Evolutionary conservation across 2,329 filamentous ascomycete species (phyloP), one percentile per base, ranked within the genome.

Genomic region (Alternaria burnsii): DNA sequence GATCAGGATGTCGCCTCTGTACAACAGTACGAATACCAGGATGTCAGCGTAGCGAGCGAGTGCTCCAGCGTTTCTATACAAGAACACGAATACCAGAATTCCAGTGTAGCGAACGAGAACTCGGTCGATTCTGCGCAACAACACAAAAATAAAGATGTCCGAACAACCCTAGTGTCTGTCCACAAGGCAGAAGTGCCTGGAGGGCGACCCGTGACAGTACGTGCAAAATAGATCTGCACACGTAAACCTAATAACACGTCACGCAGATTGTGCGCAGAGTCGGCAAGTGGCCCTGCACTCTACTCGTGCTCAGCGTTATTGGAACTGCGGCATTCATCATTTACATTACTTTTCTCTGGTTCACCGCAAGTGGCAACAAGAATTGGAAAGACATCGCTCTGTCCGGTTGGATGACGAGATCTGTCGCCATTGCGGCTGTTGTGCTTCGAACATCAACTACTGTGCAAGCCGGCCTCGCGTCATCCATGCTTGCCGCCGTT

Each of bases 141-240:
- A 6, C 5, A 34, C 5, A 34, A 34, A 14, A 11, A 16, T 16
- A 14, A 34, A 34, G 32, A 14, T 34, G 32, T 34, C 32, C 32
- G 1, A 34, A 34, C 32, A 16, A 14, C 12, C 5, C 5, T 14
- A 34, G 14, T 34, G 6, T 0, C 32, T 34, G 32, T 5, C 32
- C 32, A 16, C 12, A 16, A 34, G 32, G 32, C 32, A 14, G 32
- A 1, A 14, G 7, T 14, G 5, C 12, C 0, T 34, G 5, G 0
- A 6, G 14, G 12, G 32, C 14, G 0, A 12, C 32, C 32, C 12
- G 6, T 6, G 1, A 34, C 32, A 34, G 32, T 34, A 34, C 32
- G 32, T 34, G 1, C 0, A 34, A 3, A 6, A 0, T 14, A 14
- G 4, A 34, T 14, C 32, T 34, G 0, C 14, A 16, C 0, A 12